Percentiles rank a stretch among this genome's conserved stretches.
phyloP scores from a whole-genome alignment of 306 rosid genomes.

The Cicer yamashitae region DNA sequence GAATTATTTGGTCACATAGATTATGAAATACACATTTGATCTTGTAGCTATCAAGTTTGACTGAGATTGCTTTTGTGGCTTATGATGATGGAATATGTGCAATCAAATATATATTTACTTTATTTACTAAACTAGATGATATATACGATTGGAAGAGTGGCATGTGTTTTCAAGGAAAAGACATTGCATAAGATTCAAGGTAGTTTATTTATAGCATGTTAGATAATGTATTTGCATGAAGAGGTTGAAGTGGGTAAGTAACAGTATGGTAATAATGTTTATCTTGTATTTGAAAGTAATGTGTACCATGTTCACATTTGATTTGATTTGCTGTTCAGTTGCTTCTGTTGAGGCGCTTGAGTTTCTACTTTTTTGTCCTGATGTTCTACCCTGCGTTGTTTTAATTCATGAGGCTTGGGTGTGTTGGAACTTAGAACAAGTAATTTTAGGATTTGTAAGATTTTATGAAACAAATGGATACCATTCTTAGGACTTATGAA shows the following conservation, averaged over 20 bases:
- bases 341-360: slow-evolving; percentile 15
- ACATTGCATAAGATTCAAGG: background rate
- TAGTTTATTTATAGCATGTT: slow-evolving; percentile 1
- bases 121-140: background rate
- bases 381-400: slow-evolving; percentile 2
- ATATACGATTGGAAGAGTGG: slow-evolving; percentile 16
- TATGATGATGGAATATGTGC: slow-evolving; percentile 4
- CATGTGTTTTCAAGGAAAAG: background rate
- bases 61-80: slow-evolving; percentile 12
- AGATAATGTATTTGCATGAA: background rate
- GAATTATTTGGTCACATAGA: background rate
- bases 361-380: background rate
- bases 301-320: background rate
- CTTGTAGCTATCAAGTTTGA: background rate
- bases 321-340: slow-evolving; percentile 16
- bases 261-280: background rate
- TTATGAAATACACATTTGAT: background rate
- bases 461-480: slow-evolving; percentile 6
- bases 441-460: slow-evolving; percentile 19
- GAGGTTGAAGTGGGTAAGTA: slow-evolving; percentile 9
- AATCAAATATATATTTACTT: background rate
- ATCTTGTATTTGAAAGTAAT: background rate
- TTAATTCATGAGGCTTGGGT: slow-evolving; percentile 9
- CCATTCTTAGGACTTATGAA: background rate
- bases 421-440: background rate